Percentiles rank a stretch among this genome's conserved stretches.
These are phyloP conservation scores for Candida sithepensis DNA, from an alignment of 805 yeast species.

Conservation along the genomic window DNA sequence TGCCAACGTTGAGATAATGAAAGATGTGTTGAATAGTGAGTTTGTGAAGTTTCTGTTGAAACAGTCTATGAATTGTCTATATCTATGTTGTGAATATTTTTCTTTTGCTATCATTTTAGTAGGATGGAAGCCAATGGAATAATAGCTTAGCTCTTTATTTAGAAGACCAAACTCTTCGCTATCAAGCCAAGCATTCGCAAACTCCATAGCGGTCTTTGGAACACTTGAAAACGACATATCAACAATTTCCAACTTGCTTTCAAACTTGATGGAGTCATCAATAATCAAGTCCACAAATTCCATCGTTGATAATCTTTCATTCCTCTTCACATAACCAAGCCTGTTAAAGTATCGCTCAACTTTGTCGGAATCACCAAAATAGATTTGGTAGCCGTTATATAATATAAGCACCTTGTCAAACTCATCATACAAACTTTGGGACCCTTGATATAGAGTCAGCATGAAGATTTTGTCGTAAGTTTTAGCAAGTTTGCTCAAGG, in stretches of 20 bases:
- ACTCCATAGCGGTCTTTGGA: slow-evolving; percentile 43
- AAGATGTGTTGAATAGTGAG: neutral
- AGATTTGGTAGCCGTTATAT: slow-evolving; percentile 60
- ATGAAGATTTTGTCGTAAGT: slow-evolving; percentile 14
- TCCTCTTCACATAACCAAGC: slow-evolving; percentile 49
- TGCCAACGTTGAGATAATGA: neutral
- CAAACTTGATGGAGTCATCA: slow-evolving; percentile 26
- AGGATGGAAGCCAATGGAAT: neutral
- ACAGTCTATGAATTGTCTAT: neutral
- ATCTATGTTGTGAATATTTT: neutral
- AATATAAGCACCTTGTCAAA: slow-evolving; percentile 62
- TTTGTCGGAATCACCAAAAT: slow-evolving; percentile 45
- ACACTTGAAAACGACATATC: slow-evolving; percentile 19
- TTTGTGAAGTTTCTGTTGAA: neutral
- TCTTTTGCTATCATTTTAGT: neutral
- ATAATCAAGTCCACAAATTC: slow-evolving; percentile 26
- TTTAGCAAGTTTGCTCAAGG: slow-evolving; percentile 43
- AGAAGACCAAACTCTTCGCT: slow-evolving; percentile 40
- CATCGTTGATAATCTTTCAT: slow-evolving; percentile 24
- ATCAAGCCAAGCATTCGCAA: slow-evolving; percentile 53
- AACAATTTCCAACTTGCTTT: slow-evolving; percentile 18
- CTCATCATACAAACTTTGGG: slow-evolving; percentile 59
- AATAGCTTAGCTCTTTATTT: slow-evolving; percentile 32
- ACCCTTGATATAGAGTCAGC: slow-evolving; percentile 43
- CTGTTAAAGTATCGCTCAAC: slow-evolving; percentile 57